phyloP scores from a whole-genome alignment of 345 rosid species.

The Litchi chinensis region DNA sequence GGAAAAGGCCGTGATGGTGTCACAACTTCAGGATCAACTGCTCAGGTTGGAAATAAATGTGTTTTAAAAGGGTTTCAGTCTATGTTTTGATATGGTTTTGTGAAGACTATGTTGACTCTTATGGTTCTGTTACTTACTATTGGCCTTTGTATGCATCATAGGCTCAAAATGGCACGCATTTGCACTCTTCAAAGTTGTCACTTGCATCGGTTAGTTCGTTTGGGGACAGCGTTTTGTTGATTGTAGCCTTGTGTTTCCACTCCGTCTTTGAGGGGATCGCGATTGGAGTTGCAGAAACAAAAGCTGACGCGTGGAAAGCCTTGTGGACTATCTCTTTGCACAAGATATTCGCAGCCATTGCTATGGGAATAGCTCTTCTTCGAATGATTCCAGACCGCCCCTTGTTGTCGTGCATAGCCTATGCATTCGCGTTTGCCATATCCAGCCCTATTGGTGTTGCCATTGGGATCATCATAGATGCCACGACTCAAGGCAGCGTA shows the following conservation, averaged over 20 bases:
- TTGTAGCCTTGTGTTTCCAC: conserved; percentile 83
- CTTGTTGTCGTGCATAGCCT: conserved; percentile 47
- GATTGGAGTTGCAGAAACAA: conserved; percentile 63
- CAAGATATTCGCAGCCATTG: conserved; percentile 81
- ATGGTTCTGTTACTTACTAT: not conserved
- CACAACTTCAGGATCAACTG: conserved; percentile 17
- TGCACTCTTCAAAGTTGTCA: conserved; percentile 16
- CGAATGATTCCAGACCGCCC: conserved; percentile 78
- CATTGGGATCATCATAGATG: conserved; percentile 72
- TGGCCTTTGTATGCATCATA: conserved; percentile 9
- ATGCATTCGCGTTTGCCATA: conserved; percentile 76
- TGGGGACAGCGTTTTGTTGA: conserved; percentile 75
- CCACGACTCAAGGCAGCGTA: conserved; percentile 67
- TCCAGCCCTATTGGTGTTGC: conserved; percentile 78
- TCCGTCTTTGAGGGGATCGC: conserved; percentile 89
- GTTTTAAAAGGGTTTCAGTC: not conserved
- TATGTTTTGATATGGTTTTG: not conserved
- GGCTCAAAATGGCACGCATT: conserved; percentile 25
- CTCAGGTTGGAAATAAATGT: conserved; percentile 18
- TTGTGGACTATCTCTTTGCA: conserved; percentile 71
- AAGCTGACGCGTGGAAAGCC: conserved; percentile 77
- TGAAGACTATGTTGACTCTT: not conserved
- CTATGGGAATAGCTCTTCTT: conserved; percentile 87
- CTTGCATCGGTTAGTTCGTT: conserved; percentile 40
- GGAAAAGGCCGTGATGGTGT: conserved; percentile 26